Percentiles rank a stretch among this genome's conserved stretches.
These are phyloP conservation scores for Amanita pseudoporphyria DNA, from an alignment of 768 basidiomycete genomes.

Conservation along the genomic window DNA sequence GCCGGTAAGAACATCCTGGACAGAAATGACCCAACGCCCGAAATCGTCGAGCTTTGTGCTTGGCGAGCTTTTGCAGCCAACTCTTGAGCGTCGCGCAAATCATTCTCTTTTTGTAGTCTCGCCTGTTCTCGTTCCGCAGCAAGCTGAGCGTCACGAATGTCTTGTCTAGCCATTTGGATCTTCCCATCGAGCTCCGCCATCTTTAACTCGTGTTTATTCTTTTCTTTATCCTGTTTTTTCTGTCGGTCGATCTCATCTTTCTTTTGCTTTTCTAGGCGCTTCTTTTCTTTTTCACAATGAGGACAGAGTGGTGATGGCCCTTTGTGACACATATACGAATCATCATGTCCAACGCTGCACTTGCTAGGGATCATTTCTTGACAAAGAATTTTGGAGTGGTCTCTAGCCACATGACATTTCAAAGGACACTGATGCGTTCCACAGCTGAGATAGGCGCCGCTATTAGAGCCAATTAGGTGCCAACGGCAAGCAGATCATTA, in stretches of 20 bases:
- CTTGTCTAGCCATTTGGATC: slow-evolving; percentile 10
- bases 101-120: slow-evolving; percentile 26
- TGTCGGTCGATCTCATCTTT: slow-evolving; percentile 20
- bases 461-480: slow-evolving; percentile 14
- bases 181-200: slow-evolving; percentile 23
- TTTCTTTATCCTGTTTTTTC: slow-evolving; percentile 3
- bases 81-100: neutral
- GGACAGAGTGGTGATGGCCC: slow-evolving; percentile 26
- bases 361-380: slow-evolving; percentile 20
- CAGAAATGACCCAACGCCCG: neutral
- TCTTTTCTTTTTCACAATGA: slow-evolving; percentile 36
- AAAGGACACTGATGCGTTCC: slow-evolving; percentile 44
- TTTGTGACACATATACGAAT: slow-evolving; percentile 26
- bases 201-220: slow-evolving; percentile 27
- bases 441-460: slow-evolving; percentile 40
- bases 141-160: slow-evolving; percentile 19
- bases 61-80: slow-evolving; percentile 1
- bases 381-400: slow-evolving; percentile 48
- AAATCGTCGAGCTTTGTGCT: neutral
- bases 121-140: slow-evolving; percentile 26
- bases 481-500: neutral
- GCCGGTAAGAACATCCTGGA: neutral
- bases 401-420: slow-evolving; percentile 48
- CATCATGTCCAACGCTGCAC: slow-evolving; percentile 37
- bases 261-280: slow-evolving; percentile 15